Evolutionary conservation across 2,329 filamentous ascomycete species (phyloP).

Genomic region (Cercospora brassicicola): DNA sequence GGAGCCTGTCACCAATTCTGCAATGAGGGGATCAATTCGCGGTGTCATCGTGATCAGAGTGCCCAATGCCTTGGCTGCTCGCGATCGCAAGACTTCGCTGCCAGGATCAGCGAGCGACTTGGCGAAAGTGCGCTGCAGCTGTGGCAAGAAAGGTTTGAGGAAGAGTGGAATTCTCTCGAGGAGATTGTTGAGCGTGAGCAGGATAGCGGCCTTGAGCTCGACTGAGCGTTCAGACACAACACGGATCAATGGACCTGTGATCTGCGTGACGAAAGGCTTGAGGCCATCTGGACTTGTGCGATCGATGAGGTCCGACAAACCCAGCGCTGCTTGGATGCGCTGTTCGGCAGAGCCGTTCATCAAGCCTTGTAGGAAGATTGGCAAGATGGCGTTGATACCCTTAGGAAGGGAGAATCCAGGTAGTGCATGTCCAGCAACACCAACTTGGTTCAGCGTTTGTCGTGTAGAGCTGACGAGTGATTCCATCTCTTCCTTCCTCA

Average conservation of each 20-base stretch:
- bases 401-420: slow-evolving; percentile 89
- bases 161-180: slow-evolving; percentile 95
- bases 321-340: slow-evolving; percentile 84
- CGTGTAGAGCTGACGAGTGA: slow-evolving; percentile 81
- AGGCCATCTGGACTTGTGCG: slow-evolving; percentile 82
- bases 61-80: slow-evolving; percentile 90
- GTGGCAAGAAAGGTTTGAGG: slow-evolving; percentile 93
- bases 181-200: slow-evolving; percentile 90
- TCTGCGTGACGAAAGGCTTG: slow-evolving; percentile 94
- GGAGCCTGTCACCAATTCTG: slow-evolving; percentile 89
- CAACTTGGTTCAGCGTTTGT: slow-evolving; percentile 82
- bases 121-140: slow-evolving; percentile 94
- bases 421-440: slow-evolving; percentile 79
- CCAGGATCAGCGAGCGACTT: slow-evolving; percentile 91
- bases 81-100: slow-evolving; percentile 80
- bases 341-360: slow-evolving; percentile 96
- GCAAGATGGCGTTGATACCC: slow-evolving; percentile 92
- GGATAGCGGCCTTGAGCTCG: slow-evolving; percentile 92
- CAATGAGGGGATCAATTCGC: slow-evolving; percentile 89
- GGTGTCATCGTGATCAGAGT: slow-evolving; percentile 95
- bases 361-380: slow-evolving; percentile 94
- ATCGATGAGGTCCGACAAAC: slow-evolving; percentile 94
- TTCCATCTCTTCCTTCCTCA: slow-evolving; percentile 98
- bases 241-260: slow-evolving; percentile 95
- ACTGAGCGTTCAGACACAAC: slow-evolving; percentile 95